Evolutionary conservation across 1,284 basidiomycete species (phyloP), one percentile per base, ranked within the genome.

Genomic region (Cutaneotrichosporon sp.): DNA sequence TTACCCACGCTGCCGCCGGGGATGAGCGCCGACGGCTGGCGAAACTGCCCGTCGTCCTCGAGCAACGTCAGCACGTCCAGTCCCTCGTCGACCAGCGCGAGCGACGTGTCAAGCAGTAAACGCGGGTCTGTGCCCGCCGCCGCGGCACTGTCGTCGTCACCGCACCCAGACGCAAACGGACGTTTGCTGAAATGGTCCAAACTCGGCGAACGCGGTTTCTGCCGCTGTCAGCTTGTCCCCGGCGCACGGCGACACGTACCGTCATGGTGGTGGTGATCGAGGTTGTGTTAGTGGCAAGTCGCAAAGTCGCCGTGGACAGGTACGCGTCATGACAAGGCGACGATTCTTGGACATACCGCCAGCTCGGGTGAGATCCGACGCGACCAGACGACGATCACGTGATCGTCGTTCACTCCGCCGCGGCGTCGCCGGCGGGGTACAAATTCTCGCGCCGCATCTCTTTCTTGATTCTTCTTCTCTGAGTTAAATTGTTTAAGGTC

Each of bases 1-100:
- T 72, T 72, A 4, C 72, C 72, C 0, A 69, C 34, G 8, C 67
- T 66, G 4, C 69, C 70, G 1, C 72, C 72, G 12, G 70, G 69
- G 47, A 74, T 67, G 17, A 74, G 49, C 12, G 47, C 39, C 45
- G 66, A 68, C 20, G 59, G 48, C 30, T 65, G 60, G n/a, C 10
- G 39, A 13, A 74, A 52, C 51, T 71, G 63, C 15, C 52, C 57
- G 48, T 72, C 68, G 3, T 49, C 46, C 17, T 46, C 47, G 18
- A 72, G 54, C 46, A 63, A 53, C 1, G 49, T 22, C 3, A 73
- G 58, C 2, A 73, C 55, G 44, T 72, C 66, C 17, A 69, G 48
- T 1, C 66, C 68, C 4, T 60, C 61, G 34, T 70, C 66, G 30
- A 72, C 41, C 33, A 74, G 59, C 0, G 61, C 59, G 17, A 70